Conservation (phyloP, 176 grass and related monocot species). For the Metroxylon sagu region DNA sequence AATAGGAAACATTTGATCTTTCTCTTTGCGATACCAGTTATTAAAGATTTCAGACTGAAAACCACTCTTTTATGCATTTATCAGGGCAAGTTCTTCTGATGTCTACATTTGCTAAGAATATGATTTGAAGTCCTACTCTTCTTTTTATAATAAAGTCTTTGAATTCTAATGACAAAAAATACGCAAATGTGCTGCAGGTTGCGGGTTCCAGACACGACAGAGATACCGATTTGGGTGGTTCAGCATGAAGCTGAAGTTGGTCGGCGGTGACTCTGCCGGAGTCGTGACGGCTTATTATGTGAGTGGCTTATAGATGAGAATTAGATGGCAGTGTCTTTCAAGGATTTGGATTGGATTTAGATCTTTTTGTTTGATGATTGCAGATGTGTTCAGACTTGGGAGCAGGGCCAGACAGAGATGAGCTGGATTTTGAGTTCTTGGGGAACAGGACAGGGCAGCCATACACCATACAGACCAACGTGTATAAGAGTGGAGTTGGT, state of each 20-base stretch:
- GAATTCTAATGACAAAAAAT: no score
- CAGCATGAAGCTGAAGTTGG: slow-evolving; percentile 98
- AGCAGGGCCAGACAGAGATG: slow-evolving; percentile 63
- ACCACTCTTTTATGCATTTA: no score
- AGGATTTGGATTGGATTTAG: background rate
- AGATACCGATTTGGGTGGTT: slow-evolving; percentile 86
- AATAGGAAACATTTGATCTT: no score
- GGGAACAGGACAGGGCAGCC: slow-evolving; percentile 88
- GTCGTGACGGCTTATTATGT: slow-evolving; percentile 95
- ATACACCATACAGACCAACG: slow-evolving; percentile 96
- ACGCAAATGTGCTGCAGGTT: slow-evolving; percentile 25
- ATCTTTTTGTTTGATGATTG: background rate
- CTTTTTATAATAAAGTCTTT: no score
- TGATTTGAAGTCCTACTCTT: no score
- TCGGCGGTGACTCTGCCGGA: slow-evolving; percentile 87
- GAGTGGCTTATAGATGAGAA: background rate
- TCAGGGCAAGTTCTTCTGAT: no score
- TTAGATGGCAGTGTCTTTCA: no score
- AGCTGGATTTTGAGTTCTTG: slow-evolving; percentile 98
- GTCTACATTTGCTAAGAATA: no score
- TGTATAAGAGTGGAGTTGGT: slow-evolving; percentile 80
- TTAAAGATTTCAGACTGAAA: no score
- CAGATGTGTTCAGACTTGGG: slow-evolving; percentile 96
- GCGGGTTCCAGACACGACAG: slow-evolving; percentile 82
- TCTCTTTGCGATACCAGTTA: no score